A percentile compares a stretch with the other conserved stretches of the same genome.
Conservation (phyloP, 148 eudicot species). For the Silene latifolia region DNA sequence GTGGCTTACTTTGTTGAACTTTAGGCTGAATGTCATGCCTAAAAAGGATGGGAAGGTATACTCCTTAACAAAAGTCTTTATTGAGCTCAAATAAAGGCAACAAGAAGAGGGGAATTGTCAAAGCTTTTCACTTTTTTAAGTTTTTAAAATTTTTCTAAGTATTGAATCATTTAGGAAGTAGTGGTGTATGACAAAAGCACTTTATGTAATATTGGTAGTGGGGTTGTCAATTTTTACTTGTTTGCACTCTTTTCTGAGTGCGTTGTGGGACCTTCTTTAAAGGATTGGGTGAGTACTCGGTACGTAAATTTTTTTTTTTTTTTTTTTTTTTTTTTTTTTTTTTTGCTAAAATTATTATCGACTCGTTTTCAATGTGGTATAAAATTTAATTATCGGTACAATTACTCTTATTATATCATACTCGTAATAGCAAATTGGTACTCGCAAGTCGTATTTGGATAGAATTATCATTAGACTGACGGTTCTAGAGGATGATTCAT, state of each 20-base stretch:
- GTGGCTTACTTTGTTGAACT: conserved; percentile 16
- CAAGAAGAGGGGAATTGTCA: conserved; percentile 41
- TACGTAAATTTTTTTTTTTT: neutral
- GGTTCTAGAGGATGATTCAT: no score
- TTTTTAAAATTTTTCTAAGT: conserved; percentile 22
- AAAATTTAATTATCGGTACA: no score
- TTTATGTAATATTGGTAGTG: conserved; percentile 42
- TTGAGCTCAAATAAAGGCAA: conserved; percentile 39
- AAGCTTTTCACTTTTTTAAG: conserved; percentile 22
- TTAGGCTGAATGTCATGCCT: conserved; percentile 37
- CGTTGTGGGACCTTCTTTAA: conserved; percentile 47
- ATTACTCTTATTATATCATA: no score
- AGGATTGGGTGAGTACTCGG: conserved; percentile 25
- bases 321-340: no score
- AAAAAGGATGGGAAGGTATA: conserved; percentile 23
- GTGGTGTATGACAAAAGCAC: conserved; percentile 70
- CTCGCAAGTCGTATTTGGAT: no score
- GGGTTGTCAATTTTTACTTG: conserved; percentile 20
- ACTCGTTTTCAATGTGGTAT: no score
- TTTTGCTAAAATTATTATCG: no score
- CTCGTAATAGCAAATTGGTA: no score
- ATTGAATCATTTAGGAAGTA: conserved; percentile 24
- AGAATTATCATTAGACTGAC: no score
- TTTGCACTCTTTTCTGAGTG: conserved; percentile 37
- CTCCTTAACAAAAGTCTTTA: conserved; percentile 31